phyloP scores from a whole-genome alignment of 495 filamentous ascomycete species.

The Melanomma pulvis-pyrius region DNA sequence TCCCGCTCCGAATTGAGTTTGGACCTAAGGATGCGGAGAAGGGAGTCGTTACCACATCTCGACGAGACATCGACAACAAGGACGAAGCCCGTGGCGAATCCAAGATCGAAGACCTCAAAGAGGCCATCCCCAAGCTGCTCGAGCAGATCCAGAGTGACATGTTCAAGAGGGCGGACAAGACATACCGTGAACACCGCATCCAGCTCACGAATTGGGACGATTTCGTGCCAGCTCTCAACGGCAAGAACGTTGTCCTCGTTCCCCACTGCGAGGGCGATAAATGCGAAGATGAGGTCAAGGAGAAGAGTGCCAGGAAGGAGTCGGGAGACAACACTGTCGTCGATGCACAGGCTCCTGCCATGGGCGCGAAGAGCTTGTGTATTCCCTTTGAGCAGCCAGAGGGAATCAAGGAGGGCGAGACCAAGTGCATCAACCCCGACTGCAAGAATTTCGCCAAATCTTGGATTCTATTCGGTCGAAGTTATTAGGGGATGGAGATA shows the following conservation, averaged over 20 bases:
- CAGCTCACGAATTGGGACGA: conserved; percentile 84
- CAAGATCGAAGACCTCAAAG: conserved; percentile 68
- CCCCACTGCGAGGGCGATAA: conserved; percentile 78
- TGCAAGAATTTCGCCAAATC: conserved; percentile 72
- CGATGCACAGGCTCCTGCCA: conserved; percentile 80
- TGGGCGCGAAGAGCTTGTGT: conserved; percentile 97
- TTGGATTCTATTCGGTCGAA: conserved; percentile 86
- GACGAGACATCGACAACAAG: conserved; percentile 75
- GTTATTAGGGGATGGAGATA: conserved; percentile 39
- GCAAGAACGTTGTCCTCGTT: conserved; percentile 87
- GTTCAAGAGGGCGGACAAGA: conserved; percentile 76
- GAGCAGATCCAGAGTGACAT: conserved; percentile 87
- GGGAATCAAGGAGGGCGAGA: conserved; percentile 74
- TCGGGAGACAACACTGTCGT: conserved; percentile 64
- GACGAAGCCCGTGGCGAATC: conserved; percentile 70
- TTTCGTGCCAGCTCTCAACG: conserved; percentile 82
- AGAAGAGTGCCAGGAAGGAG: conserved; percentile 72
- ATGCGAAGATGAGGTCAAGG: conserved; percentile 95
- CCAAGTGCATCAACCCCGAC: conserved; percentile 86
- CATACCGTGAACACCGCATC: conserved; percentile 77
- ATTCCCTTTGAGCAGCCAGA: conserved; percentile 97
- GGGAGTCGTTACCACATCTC: conserved; percentile 78
- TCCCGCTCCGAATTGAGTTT: conserved; percentile 91
- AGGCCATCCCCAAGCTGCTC: conserved; percentile 74
- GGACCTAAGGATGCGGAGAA: conserved; percentile 90